Evolutionary conservation across 106 monocot species (phyloP), one percentile per base, ranked within the genome.

Genomic region (Amphibolis antarctica): DNA sequence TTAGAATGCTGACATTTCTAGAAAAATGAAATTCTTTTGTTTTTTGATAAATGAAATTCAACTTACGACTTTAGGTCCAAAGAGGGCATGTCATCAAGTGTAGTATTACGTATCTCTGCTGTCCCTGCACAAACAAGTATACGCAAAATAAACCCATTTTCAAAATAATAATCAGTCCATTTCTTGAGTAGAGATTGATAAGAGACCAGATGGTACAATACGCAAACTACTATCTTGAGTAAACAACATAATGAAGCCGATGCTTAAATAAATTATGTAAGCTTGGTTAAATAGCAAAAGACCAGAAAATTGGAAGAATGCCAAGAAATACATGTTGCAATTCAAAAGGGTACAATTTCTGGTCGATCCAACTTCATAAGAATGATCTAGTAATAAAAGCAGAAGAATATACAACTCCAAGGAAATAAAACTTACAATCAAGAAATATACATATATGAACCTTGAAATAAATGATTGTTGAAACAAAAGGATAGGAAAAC

Each of bases 11-110:
- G 36, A 36, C 7, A 7, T 36, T 36, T 36, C 36, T 55, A 23
- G 24, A 25, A 21, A 55, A 55, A 55, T 5, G 18, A 1, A 19
- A 13, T 14, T 9, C 23, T n/a, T n/a, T n/a, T n/a, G n/a, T n/a
- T n/a, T n/a, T n/a, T n/a, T n/a, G n/a, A 25, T 18, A 55, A 55
- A 55, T 5, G 18, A 1, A 19, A 13, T 14, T 9, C 23, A 46
- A 66, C 82, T 85, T 71, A 88, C 92, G 85, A 76, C 67, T 80
- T 85, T 67, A 82, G 65, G 44, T 85, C 82, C 43, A 88, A 58
- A 68, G 88, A 78, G 62, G 84, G 44, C 19, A 82, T 47, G 12
- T 80, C 88, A 44, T 83, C 82, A 29, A 77, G 55, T 19, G 74
- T 44, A 51, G 67, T 44, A 30, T 46, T 58, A 20, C 63, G 79